Evolutionary conservation across 768 basidiomycete genomes (phyloP).

Genomic region (Tulasnella sp.): DNA sequence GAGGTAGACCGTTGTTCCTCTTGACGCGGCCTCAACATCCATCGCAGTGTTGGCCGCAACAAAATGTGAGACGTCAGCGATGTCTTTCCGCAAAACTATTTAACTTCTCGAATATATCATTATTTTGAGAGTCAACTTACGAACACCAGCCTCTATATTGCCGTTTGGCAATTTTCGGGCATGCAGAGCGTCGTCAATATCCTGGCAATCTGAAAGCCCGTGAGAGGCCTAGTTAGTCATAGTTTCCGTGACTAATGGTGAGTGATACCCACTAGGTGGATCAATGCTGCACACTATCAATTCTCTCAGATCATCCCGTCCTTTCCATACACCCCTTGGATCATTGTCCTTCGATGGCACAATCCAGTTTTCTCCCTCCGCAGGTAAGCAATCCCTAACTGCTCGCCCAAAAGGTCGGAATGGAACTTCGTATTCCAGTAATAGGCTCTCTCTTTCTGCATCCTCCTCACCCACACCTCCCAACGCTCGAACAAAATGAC

Average conservation of each 20-base stretch:
- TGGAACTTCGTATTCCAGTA: constrained; percentile 91
- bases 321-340: constrained; percentile 49
- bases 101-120: too few species aligned
- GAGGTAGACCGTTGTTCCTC: constrained; percentile 94
- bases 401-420: constrained; percentile 95
- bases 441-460: constrained; percentile 85
- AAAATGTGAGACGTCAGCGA: constrained; percentile 96
- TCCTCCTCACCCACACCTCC: constrained; percentile 90
- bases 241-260: too few species aligned
- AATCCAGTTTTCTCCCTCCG: constrained; percentile 82
- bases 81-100: too few species aligned
- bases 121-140: too few species aligned
- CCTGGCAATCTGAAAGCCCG: constrained; percentile 74
- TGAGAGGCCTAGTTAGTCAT: too few species aligned
- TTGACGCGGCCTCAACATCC: constrained; percentile 89
- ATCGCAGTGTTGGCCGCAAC: constrained; percentile 87
- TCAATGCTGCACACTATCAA: constrained; percentile 92
- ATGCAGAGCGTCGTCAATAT: constrained; percentile 96
- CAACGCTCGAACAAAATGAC: constrained; percentile 87
- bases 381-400: constrained; percentile 79
- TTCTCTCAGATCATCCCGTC: constrained; percentile 75
- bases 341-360: constrained; percentile 61
- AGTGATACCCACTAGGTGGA: constrained; percentile 55
- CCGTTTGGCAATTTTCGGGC: constrained; percentile 79
- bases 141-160: constrained; percentile 93